phyloP scores from a whole-genome alignment of 768 basidiomycete genomes.

The Pleurotus sapidus region DNA sequence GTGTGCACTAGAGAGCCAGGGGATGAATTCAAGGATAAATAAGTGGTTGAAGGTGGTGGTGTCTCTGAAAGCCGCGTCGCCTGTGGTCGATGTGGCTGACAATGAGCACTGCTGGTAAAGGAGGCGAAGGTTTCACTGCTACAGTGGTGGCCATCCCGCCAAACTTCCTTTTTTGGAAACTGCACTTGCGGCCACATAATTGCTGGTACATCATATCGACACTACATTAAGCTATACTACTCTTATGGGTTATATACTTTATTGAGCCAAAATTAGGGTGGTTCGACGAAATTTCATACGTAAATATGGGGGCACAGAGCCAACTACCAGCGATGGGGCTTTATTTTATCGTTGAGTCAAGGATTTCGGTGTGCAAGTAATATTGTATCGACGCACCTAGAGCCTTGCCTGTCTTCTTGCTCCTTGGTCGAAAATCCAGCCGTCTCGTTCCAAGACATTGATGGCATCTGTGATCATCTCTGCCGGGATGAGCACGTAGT shows the following conservation, averaged over 20 bases:
- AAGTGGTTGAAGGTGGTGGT: no score
- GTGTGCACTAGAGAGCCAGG: no score
- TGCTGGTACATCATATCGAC: no score
- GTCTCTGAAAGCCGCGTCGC: neutral
- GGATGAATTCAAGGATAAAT: no score
- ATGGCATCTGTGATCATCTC: slow-evolving; percentile 39
- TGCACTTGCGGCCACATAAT: no score
- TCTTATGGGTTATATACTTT: no score
- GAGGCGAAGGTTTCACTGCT: neutral
- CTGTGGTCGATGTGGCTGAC: slow-evolving; percentile 4
- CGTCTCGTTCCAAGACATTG: slow-evolving; percentile 40
- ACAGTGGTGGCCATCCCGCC: neutral
- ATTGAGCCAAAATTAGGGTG: no score
- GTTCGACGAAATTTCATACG: neutral
- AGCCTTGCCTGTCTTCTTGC: slow-evolving; percentile 10
- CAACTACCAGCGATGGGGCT: no score
- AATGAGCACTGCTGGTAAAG: neutral
- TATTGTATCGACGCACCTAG: neutral
- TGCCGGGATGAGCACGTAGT: slow-evolving; percentile 56
- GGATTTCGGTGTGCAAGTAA: no score
- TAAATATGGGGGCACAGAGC: neutral
- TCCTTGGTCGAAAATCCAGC: slow-evolving; percentile 44
- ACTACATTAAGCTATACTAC: no score
- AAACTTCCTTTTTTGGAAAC: no score
- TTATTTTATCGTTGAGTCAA: no score